Conservation (phyloP, 2,329 filamentous ascomycete species). For the Metarhizium album region DNA sequence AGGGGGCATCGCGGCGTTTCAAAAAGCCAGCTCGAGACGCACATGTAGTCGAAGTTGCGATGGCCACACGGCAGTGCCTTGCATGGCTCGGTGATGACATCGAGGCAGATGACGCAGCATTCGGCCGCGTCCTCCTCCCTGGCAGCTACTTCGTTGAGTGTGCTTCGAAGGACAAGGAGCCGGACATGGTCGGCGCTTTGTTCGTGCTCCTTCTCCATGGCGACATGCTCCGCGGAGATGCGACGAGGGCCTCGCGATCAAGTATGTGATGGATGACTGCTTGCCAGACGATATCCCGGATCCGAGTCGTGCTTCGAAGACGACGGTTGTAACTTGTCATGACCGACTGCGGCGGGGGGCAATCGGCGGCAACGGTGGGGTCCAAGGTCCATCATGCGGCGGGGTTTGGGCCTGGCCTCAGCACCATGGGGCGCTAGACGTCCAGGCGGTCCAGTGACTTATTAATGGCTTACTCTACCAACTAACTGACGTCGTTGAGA, state of each 20-base stretch:
- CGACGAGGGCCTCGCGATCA: too few species aligned
- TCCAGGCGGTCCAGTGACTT: too few species aligned
- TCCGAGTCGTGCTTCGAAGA: too few species aligned
- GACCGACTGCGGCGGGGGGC: too few species aligned
- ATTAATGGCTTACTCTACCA: background rate
- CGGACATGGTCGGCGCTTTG: slow-evolving; percentile 24
- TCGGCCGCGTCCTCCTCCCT: slow-evolving; percentile 14
- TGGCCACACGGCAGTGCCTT: slow-evolving; percentile 69
- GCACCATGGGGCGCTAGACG: background rate
- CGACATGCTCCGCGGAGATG: background rate
- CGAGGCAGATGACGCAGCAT: slow-evolving; percentile 82
- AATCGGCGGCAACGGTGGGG: background rate
- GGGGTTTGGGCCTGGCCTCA: too few species aligned
- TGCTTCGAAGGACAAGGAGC: slow-evolving; percentile 31
- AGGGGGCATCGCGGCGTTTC: slow-evolving; percentile 65
- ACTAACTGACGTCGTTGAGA: background rate
- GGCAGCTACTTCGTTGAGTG: slow-evolving; percentile 30
- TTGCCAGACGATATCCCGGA: too few species aligned
- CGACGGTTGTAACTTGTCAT: too few species aligned
- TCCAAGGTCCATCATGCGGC: background rate
- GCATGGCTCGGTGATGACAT: slow-evolving; percentile 60
- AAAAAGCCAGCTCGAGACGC: slow-evolving; percentile 72
- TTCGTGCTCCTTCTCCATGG: slow-evolving; percentile 1
- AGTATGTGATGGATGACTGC: background rate
- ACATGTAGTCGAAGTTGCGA: slow-evolving; percentile 73